phyloP scores from a whole-genome alignment of 2,329 filamentous ascomycete genomes.

The Kalmusia sp. region DNA sequence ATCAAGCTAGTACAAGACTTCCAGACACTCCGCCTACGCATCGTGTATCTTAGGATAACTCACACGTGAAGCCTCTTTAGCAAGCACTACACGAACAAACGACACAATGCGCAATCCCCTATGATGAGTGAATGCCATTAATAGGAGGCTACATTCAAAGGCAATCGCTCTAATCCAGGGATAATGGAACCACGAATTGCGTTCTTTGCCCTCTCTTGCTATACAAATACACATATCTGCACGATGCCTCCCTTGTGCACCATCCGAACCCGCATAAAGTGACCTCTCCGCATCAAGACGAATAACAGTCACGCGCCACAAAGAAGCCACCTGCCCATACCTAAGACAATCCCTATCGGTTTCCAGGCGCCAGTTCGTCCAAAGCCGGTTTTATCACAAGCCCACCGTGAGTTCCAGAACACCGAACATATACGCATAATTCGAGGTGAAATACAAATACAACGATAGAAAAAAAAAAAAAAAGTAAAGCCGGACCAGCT shows the following conservation, averaged over 20 bases:
- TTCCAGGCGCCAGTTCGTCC: slow-evolving; percentile 25
- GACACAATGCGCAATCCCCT: too few relatives aligned
- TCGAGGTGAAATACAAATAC: slow-evolving; percentile 13
- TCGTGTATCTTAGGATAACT: too few relatives aligned
- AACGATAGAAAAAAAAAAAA: slow-evolving; percentile 17
- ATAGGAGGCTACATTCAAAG: too few relatives aligned
- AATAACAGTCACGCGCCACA: slow-evolving; percentile 12
- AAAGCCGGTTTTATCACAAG: slow-evolving; percentile 22
- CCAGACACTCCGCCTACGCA: too few relatives aligned
- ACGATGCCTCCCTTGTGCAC: background rate
- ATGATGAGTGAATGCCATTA: too few relatives aligned
- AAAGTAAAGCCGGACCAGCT: background rate
- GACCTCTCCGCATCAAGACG: background rate
- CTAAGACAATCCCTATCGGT: slow-evolving; percentile 9
- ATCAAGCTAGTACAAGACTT: too few relatives aligned
- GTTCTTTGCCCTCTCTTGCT: slow-evolving; percentile 8
- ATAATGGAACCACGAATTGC: too few relatives aligned
- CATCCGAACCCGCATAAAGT: background rate
- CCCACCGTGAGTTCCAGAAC: slow-evolving; percentile 27
- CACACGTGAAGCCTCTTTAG: too few relatives aligned
- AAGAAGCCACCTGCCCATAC: background rate
- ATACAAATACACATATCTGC: slow-evolving; percentile 15
- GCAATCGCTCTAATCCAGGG: too few relatives aligned
- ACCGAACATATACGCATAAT: slow-evolving; percentile 30
- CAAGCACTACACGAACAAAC: too few relatives aligned